Base-by-base conservation (phyloP, 1,139 yeast species). In the Geotrichum reessii region DNA sequence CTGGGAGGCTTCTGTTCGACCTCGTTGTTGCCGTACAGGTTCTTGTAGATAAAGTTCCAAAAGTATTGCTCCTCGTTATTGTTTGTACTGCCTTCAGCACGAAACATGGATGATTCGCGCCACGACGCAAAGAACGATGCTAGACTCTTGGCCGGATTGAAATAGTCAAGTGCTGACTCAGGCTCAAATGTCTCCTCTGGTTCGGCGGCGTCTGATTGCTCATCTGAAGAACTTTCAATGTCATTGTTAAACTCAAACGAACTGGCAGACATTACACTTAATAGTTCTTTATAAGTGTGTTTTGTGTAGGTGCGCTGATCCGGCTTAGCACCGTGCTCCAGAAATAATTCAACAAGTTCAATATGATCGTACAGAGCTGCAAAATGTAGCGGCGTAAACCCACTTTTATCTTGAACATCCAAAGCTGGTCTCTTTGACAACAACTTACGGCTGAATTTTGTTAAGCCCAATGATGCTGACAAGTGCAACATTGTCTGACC, bases 401-500 rank as follows among this genome's bases (percentile, higher is more conserved):
- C 96, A 70, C 84, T 87, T 57, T 78, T 76, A 70, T 90, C 97
- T 64, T 79, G 78, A 49, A 78, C 74, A 69, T 87, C 91, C 53
- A 85, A 76, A 66, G 85, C 81, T 50, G 91, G 87, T 6, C 96
- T 96, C 65, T 83, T 84, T 50, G 82, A 82, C 3, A 90, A 76
- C 66, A 91, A 76, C 53, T 82, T 83, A 50, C 80, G 75, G 42
- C 82, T 81, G 62, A 91, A 76, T 49, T 77, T 77, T 50, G 74
- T 71, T 65, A 87, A 86, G 25, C 89, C 89, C 71, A 84, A 83
- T 61, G 86, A 71, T 17, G 90, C 80, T 1, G 96, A 86, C 63
- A 91, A 78, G 72, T 91, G 97, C 57, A 91, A 74, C 76, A 90
- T 77, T 0, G 93, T 84, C 69, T 91, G 96, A 14, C 96, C 95